Percentiles rank a stretch among this genome's conserved stretches.
These are phyloP conservation scores for Spergularia bocconei DNA, from an alignment of 148 eudicot species.

Conservation along the genomic window DNA sequence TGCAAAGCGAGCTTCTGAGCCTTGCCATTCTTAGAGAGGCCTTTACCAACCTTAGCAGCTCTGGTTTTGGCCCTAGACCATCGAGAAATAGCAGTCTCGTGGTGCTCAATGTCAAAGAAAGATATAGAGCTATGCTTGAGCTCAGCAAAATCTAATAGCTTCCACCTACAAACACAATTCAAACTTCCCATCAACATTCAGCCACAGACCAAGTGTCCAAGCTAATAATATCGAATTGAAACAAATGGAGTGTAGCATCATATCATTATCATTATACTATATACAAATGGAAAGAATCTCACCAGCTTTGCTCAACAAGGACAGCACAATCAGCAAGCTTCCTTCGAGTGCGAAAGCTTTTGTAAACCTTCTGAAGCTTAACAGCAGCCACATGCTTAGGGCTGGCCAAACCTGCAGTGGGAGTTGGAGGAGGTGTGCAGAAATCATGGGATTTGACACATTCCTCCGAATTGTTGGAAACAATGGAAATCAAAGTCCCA, in stretches of 20 bases:
- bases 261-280: no score
- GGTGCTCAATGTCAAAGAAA: slow-evolving; percentile 81
- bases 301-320: slow-evolving; percentile 94
- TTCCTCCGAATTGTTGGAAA: slow-evolving; percentile 13
- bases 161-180: slow-evolving; percentile 58
- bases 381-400: slow-evolving; percentile 85
- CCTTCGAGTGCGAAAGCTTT: slow-evolving; percentile 88
- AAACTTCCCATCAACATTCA: background rate
- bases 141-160: slow-evolving; percentile 82
- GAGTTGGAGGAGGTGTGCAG: slow-evolving; percentile 5
- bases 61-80: slow-evolving; percentile 96
- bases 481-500: slow-evolving; percentile 33
- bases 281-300: no score
- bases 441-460: background rate
- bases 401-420: slow-evolving; percentile 30
- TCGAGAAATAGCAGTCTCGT: slow-evolving; percentile 89
- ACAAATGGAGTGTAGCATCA: no score
- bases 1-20: slow-evolving; percentile 92
- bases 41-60: slow-evolving; percentile 99
- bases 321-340: slow-evolving; percentile 99
- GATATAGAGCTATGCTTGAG: slow-evolving; percentile 89
- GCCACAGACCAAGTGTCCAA: background rate
- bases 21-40: slow-evolving; percentile 72
- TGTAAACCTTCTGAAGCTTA: slow-evolving; percentile 94
- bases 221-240: background rate